Evolutionary conservation across 495 filamentous ascomycete species (phyloP).

Genomic region (Hypoxylon fuscum): DNA sequence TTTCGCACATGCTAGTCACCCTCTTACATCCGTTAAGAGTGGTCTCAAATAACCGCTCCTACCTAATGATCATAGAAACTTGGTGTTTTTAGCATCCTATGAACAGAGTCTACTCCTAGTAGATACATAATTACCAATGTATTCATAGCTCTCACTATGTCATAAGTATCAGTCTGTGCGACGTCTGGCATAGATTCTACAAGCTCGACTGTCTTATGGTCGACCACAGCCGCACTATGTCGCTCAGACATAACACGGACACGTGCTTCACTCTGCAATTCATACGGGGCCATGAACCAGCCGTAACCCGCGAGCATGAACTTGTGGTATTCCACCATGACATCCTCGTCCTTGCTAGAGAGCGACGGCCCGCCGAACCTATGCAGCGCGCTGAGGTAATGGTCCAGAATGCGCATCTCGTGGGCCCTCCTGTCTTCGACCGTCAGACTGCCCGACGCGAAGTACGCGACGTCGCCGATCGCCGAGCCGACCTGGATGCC

Average conservation of each 20-base stretch:
- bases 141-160: too few relatives aligned
- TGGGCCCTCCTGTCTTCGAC: constrained; percentile 72
- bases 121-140: too few relatives aligned
- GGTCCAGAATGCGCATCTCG: constrained; percentile 72
- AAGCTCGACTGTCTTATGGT: constrained; percentile 1
- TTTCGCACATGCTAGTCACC: too few relatives aligned
- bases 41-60: too few relatives aligned
- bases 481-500: constrained; percentile 37
- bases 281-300: constrained; percentile 11
- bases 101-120: too few relatives aligned
- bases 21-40: too few relatives aligned
- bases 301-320: constrained; percentile 11
- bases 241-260: constrained; percentile 3
- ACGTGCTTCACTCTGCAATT: constrained; percentile 7
- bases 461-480: constrained; percentile 42
- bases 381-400: constrained; percentile 57
- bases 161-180: constrained; percentile 1
- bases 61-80: too few relatives aligned
- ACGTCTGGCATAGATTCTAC: constrained; percentile 7
- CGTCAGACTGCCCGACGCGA: constrained; percentile 45
- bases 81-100: too few relatives aligned
- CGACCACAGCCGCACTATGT: not conserved
- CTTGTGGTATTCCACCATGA: constrained; percentile 36
- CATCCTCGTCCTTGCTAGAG: constrained; percentile 33
- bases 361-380: constrained; percentile 39